These are phyloP conservation scores for Boletus barrowsii DNA, from an alignment of 768 basidiomycete species.

Conservation along the genomic window DNA sequence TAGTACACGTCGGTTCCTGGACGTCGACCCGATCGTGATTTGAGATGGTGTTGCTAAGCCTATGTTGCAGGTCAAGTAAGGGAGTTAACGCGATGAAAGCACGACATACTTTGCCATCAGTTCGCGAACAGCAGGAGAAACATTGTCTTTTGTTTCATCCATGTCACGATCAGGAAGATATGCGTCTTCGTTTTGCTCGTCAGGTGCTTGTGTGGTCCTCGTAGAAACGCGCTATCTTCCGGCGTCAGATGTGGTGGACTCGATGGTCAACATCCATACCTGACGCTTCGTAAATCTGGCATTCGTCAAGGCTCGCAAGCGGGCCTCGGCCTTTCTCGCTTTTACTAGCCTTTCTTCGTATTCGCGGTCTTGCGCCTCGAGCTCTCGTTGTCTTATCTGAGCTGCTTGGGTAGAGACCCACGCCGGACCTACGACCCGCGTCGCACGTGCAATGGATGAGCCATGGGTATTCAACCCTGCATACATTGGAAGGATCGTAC, in stretches of 20 bases:
- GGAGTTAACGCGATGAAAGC: not conserved
- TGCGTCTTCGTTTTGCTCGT: slow-evolving; percentile 52
- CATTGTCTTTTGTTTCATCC: slow-evolving; percentile 45
- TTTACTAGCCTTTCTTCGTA: slow-evolving; percentile 56
- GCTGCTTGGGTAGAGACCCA: slow-evolving; percentile 78
- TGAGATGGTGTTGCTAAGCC: slow-evolving; percentile 14
- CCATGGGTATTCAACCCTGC: slow-evolving; percentile 20
- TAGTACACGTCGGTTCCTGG: slow-evolving; percentile 62
- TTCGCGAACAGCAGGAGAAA: slow-evolving; percentile 75
- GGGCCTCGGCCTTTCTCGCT: slow-evolving; percentile 63
- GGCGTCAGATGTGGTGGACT: slow-evolving; percentile 2
- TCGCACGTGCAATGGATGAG: slow-evolving; percentile 5
- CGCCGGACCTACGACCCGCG: slow-evolving; percentile 45
- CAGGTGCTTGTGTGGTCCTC: slow-evolving; percentile 17
- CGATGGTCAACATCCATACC: slow-evolving; percentile 37
- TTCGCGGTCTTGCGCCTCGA: slow-evolving; percentile 66
- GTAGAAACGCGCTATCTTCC: slow-evolving; percentile 23
- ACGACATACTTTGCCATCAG: slow-evolving; percentile 70
- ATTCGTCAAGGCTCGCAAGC: slow-evolving; percentile 48
- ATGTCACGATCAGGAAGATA: slow-evolving; percentile 66
- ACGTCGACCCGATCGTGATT: slow-evolving; percentile 7
- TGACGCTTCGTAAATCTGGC: slow-evolving; percentile 60
- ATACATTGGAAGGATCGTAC: slow-evolving; percentile 13
- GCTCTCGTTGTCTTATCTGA: slow-evolving; percentile 57
- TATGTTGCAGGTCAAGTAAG: not conserved